A percentile compares a stretch with the other conserved stretches of the same genome.
phyloP scores from a whole-genome alignment of 257 asterid species.

The Nicotiana sylvestris region DNA sequence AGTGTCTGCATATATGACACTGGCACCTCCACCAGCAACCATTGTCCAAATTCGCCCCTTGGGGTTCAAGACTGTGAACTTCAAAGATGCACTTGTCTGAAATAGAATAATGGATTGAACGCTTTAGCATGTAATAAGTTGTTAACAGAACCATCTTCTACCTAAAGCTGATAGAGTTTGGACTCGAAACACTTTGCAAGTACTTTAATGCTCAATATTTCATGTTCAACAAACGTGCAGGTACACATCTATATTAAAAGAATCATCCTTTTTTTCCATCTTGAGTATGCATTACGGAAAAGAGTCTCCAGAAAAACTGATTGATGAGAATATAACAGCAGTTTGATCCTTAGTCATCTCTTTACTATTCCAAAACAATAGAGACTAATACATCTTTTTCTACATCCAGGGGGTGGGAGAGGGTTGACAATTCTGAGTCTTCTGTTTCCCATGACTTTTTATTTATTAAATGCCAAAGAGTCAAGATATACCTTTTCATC shows the following conservation, averaged over 20 bases:
- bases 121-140: background rate
- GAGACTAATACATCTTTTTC: background rate
- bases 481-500: conserved; percentile 65
- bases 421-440: background rate
- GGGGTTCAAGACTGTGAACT: conserved; percentile 90
- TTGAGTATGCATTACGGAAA: background rate
- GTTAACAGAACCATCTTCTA: background rate
- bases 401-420: background rate
- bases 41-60: conserved; percentile 93
- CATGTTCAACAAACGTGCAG: background rate
- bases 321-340: background rate
- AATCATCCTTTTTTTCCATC: background rate
- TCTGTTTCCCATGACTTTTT: background rate
- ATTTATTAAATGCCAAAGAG: background rate
- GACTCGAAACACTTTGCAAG: background rate
- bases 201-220: background rate
- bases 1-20: conserved; percentile 89
- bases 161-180: background rate
- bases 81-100: conserved; percentile 96
- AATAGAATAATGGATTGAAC: background rate
- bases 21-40: conserved; percentile 99
- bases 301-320: background rate
- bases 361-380: background rate
- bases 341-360: background rate
- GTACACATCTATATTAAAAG: background rate